phyloP scores from a whole-genome alignment of 1,284 basidiomycete genomes.

The Puccinia novopanici region DNA sequence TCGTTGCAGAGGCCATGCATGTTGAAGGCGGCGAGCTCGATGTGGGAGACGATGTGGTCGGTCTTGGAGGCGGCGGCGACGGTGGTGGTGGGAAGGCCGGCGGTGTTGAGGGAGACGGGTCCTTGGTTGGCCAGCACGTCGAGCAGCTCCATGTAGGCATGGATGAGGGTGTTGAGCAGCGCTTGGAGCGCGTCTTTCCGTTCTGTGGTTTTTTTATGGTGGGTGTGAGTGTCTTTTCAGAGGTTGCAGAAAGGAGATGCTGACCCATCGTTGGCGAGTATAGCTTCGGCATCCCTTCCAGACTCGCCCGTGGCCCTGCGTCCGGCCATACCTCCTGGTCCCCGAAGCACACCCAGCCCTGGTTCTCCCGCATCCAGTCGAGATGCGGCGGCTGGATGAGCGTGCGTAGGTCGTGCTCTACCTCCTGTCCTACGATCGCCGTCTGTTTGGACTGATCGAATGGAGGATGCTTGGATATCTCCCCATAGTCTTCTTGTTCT shows the following conservation, averaged over 20 bases:
- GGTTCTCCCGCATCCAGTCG: slow-evolving; percentile 5
- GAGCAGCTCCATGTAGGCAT: slow-evolving; percentile 23
- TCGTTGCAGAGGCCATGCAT: slow-evolving; percentile 48
- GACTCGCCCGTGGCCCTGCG: neutral
- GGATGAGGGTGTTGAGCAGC: slow-evolving; percentile 24
- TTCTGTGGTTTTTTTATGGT: neutral
- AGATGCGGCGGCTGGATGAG: slow-evolving; percentile 11
- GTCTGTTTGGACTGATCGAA: too few species aligned
- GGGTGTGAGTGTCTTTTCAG: neutral
- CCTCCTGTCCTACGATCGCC: too few species aligned
- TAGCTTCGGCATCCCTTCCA: slow-evolving; percentile 43
- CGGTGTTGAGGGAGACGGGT: neutral
- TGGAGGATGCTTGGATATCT: too few species aligned
- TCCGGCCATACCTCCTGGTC: slow-evolving; percentile 38
- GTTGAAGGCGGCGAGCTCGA: slow-evolving; percentile 40
- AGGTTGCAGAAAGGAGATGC: neutral
- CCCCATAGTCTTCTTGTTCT: too few species aligned
- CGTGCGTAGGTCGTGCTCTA: too few species aligned
- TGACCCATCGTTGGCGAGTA: slow-evolving; percentile 27
- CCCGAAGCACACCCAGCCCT: slow-evolving; percentile 22
- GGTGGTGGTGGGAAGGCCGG: neutral
- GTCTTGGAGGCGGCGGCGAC: neutral
- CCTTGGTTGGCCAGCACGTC: slow-evolving; percentile 10
- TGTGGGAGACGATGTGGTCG: slow-evolving; percentile 41
- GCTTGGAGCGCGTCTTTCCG: slow-evolving; percentile 30